Evolutionary conservation across 371 early-diverging fungal species (phyloP), one percentile per base, ranked within the genome.

Genomic region (Syncephalastrum sp.): DNA sequence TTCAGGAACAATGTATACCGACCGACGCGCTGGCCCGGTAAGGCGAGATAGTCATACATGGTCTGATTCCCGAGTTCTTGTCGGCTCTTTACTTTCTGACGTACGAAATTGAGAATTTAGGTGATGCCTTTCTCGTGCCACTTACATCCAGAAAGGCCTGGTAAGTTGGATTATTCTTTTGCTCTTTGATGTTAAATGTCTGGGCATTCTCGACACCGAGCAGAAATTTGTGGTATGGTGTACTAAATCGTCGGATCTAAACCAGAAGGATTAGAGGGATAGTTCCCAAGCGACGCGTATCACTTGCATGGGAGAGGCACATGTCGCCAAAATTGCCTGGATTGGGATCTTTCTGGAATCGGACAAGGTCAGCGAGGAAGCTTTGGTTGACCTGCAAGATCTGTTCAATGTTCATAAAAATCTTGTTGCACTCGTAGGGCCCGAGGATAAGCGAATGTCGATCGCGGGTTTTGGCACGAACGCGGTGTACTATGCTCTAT

Each of bases 391-490:
- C 74, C 25, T 50, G 19, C n/a, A 61, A 44, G 2, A 79, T 65
- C 46, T 75, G 69, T 19, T 79, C 75, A 24, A 79, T 61, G 52
- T 79, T 79, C 56, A 79, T 57, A 42, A 75, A 79, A 10, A 79
- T 73, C 25, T 79, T 68, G 57, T 67, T 59, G 24, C 71, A 70
- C 52, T 73, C 69, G 29, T 68, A 79, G 1, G 69, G 63, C 13
- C 75, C 73, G 15, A 79, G 58, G 48, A 61, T 56, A n/a, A 16
- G 41, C 38, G 21, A 7, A 1, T 45, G 46, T 25, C 56, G 59
- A 42, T 54, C 64, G 27, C 58, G 53, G 3, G 66, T 47, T 10
- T 56, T n/a, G 4, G 52, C 17, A 8, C 56, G 56, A 5, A 79
- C 58, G 1, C 75, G 79, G 8, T 63, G 56, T 0, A 68, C 74